Conservation (phyloP, 1,284 basidiomycete species). For the Pseudozyma tsukubaensis region DNA sequence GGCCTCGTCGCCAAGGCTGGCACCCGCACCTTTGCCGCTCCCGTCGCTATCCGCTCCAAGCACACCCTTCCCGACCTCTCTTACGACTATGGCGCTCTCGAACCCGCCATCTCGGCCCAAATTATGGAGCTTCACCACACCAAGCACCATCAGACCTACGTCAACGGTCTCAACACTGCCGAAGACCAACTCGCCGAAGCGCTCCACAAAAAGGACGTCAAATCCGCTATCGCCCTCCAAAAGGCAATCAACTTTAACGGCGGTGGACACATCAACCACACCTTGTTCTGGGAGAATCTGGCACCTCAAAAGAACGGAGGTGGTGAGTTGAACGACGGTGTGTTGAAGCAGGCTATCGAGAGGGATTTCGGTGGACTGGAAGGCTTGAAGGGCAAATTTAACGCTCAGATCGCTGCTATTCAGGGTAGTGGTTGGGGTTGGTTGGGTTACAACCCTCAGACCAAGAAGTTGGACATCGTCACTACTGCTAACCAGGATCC, state of each 20-base stretch:
- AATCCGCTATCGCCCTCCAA: slow-evolving; percentile 53
- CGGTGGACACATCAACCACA: slow-evolving; percentile 68
- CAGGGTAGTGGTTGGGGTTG: slow-evolving; percentile 68
- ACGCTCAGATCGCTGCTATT: slow-evolving; percentile 61
- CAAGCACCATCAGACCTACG: slow-evolving; percentile 69
- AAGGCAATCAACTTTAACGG: slow-evolving; percentile 68
- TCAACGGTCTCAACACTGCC: slow-evolving; percentile 66
- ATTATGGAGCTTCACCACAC: slow-evolving; percentile 68
- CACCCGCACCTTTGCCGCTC: slow-evolving; percentile 18
- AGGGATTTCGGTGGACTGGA: slow-evolving; percentile 66
- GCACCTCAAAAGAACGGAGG: slow-evolving; percentile 63
- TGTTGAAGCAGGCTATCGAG: slow-evolving; percentile 64
- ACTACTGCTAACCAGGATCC: slow-evolving; percentile 68
- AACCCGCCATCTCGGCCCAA: slow-evolving; percentile 64
- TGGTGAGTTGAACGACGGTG: slow-evolving; percentile 59
- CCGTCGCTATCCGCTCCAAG: slow-evolving; percentile 52
- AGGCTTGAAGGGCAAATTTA: slow-evolving; percentile 60
- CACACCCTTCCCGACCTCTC: slow-evolving; percentile 68
- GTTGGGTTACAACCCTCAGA: slow-evolving; percentile 61
- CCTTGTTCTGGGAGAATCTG: slow-evolving; percentile 68
- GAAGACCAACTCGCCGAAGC: slow-evolving; percentile 63
- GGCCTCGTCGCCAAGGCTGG: slow-evolving; percentile 21
- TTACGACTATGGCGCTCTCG: slow-evolving; percentile 66
- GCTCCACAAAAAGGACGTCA: slow-evolving; percentile 58
- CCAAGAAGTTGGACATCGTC: slow-evolving; percentile 61